Conservation (phyloP, 2,329 filamentous ascomycete species). For the Nannizziopsis barbatae region DNA sequence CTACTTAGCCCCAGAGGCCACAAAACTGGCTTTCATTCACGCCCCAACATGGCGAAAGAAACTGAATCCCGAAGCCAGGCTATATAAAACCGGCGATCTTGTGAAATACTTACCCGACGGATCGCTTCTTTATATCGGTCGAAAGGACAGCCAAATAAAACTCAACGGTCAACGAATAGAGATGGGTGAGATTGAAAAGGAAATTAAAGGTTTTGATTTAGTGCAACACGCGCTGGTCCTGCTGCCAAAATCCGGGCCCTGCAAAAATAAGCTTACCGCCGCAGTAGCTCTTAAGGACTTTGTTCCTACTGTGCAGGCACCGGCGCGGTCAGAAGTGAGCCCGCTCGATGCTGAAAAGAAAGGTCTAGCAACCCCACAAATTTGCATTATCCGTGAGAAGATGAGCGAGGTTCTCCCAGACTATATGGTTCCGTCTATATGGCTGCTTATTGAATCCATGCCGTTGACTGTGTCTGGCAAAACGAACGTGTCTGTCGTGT, state of each 20-base stretch:
- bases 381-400: not conserved
- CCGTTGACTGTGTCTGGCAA: constrained; percentile 12
- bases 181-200: constrained; percentile 67
- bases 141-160: constrained; percentile 71
- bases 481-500: constrained; percentile 7
- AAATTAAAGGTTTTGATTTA: constrained; percentile 36
- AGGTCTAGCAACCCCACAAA: not conserved
- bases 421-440: constrained; percentile 15
- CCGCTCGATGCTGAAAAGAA: not conserved
- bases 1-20: constrained; percentile 23
- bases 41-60: constrained; percentile 16
- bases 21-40: constrained; percentile 15
- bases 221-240: no score
- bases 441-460: constrained; percentile 10
- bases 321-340: no score
- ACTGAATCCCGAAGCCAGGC: constrained; percentile 31
- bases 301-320: no score
- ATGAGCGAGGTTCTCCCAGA: constrained; percentile 4
- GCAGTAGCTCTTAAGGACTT: no score
- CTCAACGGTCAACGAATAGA: constrained; percentile 74
- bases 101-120: constrained; percentile 57
- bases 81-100: constrained; percentile 75
- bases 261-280: no score
- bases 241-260: no score
- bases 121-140: constrained; percentile 65